Percentiles rank a stretch among this genome's conserved stretches.
Evolutionary conservation across 768 basidiomycete species (phyloP).

Genomic region (Tremella mesenterica): DNA sequence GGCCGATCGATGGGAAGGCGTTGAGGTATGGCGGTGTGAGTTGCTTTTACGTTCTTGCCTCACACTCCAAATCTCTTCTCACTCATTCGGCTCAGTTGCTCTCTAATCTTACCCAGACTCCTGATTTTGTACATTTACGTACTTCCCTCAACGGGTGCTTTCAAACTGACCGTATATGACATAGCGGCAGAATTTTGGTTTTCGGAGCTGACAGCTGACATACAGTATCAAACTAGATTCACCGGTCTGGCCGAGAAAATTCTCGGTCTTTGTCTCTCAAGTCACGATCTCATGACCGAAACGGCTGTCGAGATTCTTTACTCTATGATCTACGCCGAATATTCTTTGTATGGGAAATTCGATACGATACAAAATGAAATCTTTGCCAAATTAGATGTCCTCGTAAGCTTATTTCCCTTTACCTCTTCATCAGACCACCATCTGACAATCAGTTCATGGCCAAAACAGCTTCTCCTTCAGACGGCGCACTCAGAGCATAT

Average conservation of each 20-base stretch:
- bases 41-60: neutral
- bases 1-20: conserved; percentile 47
- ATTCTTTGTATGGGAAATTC: conserved; percentile 73
- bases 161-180: neutral
- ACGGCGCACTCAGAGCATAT: conserved; percentile 82
- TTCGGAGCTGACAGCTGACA: conserved; percentile 2
- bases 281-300: conserved; percentile 82
- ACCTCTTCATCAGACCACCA: conserved; percentile 43
- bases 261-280: conserved; percentile 84
- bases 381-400: conserved; percentile 75
- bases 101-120: too few species aligned
- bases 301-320: conserved; percentile 87
- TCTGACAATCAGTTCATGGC: conserved; percentile 14
- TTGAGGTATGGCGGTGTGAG: conserved; percentile 60
- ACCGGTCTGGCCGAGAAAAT: conserved; percentile 79
- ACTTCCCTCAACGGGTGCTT: too few species aligned
- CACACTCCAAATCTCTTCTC: neutral
- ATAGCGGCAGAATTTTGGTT: neutral
- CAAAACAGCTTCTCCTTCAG: conserved; percentile 34
- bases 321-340: conserved; percentile 83
- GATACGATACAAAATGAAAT: conserved; percentile 84
- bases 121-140: too few species aligned
- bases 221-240: conserved; percentile 65
- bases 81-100: neutral
- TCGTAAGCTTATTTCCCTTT: conserved; percentile 79